Conservation (phyloP, 805 yeast species). For the Suhomyces prunicola region DNA sequence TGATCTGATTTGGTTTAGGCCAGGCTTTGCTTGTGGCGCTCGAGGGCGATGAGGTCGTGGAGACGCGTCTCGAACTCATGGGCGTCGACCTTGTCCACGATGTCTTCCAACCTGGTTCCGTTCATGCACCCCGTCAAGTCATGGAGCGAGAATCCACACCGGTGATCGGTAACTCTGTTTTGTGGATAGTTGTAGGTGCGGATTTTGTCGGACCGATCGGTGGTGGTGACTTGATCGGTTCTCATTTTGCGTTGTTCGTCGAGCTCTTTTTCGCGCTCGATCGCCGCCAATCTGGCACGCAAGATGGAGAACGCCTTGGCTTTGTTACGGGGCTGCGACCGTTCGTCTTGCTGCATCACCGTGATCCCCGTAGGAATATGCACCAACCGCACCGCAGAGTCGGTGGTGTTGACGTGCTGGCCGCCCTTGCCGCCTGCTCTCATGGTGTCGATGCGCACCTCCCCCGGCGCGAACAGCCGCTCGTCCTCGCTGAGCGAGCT, state of each 20-base stretch:
- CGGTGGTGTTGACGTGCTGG: slow-evolving; percentile 96
- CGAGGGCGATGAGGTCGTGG: slow-evolving; percentile 15
- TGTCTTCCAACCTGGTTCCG: slow-evolving; percentile 33
- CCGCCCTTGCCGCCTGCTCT: slow-evolving; percentile 97
- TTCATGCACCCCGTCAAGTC: slow-evolving; percentile 53
- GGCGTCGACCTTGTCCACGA: slow-evolving; percentile 36
- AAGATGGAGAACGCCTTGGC: slow-evolving; percentile 86
- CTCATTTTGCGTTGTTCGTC: slow-evolving; percentile 65
- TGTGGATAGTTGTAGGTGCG: slow-evolving; percentile 93
- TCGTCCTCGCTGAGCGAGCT: slow-evolving; percentile 49
- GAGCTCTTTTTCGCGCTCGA: slow-evolving; percentile 62
- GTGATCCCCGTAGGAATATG: slow-evolving; percentile 89
- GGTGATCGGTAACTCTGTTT: slow-evolving; percentile 88
- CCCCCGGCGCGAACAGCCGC: slow-evolving; percentile 77
- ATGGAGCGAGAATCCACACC: slow-evolving; percentile 78
- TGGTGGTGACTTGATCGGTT: slow-evolving; percentile 79
- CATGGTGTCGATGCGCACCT: slow-evolving; percentile 93
- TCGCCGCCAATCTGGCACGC: slow-evolving; percentile 80
- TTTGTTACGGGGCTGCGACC: slow-evolving; percentile 92
- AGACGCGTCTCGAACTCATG: slow-evolving; percentile 38
- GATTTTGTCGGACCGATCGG: slow-evolving; percentile 89
- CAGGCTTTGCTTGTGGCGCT: neutral
- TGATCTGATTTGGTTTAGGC: neutral
- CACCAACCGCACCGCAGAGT: slow-evolving; percentile 90
- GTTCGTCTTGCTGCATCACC: slow-evolving; percentile 88